Conservation (phyloP, 345 rosid genomes). For the Carallia pectinifolia region DNA sequence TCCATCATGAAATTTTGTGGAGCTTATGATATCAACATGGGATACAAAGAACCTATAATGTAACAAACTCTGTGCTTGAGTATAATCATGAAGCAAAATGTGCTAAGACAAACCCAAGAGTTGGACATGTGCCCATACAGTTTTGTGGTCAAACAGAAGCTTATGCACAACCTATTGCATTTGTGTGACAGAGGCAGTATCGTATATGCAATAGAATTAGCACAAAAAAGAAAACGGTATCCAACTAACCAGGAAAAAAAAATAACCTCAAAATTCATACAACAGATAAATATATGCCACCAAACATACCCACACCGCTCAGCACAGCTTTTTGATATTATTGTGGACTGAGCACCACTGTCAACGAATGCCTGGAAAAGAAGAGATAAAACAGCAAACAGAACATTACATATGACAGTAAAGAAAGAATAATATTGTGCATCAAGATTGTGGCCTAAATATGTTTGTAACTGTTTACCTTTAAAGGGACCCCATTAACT, state of each 20-base stretch:
- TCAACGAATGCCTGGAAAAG: conserved; percentile 89
- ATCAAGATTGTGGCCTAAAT: neutral
- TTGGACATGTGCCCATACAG: no score
- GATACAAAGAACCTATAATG: neutral
- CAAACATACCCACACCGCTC: conserved; percentile 83
- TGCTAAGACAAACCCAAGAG: no score
- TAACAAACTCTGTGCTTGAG: neutral
- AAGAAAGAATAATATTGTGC: neutral
- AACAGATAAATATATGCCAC: neutral
- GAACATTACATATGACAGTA: no score
- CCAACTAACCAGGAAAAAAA: neutral
- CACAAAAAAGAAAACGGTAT: neutral
- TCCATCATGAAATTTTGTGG: neutral
- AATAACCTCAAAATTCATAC: neutral
- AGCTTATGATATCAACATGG: neutral
- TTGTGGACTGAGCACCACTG: conserved; percentile 98
- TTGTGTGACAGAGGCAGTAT: no score
- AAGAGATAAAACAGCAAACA: conserved; percentile 6
- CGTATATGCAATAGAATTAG: no score
- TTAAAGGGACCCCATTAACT: conserved; percentile 86
- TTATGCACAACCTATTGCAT: no score
- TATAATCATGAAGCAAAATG: no score
- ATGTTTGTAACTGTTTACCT: conserved; percentile 46
- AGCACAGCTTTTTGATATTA: conserved; percentile 97
- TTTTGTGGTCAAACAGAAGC: no score